Base-by-base conservation (phyloP, 1,139 yeast genomes). In the Saccharomyces hybrid region DNA sequence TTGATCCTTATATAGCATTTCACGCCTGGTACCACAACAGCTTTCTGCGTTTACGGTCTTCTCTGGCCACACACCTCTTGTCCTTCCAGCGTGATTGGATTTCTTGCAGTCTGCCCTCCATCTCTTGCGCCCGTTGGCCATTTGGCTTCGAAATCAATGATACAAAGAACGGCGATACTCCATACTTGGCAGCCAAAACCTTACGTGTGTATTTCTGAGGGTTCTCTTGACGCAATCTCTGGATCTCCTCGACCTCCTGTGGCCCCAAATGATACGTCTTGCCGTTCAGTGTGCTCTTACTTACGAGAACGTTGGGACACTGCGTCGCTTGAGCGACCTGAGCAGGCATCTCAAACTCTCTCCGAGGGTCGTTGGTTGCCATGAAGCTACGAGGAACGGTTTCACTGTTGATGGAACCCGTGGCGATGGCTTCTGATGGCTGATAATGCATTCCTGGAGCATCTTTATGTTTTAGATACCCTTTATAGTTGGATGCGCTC, bases 141-240 rank as follows among this genome's bases (percentile, higher is more conserved):
- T 76, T 67, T 3, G 79, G 75, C 54, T 70, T 66, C 2, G 86
- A 76, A 1, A 81, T 78, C 42, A 83, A 65, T 13, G 82, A 78
- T 51, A 84, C 75, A 57, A 84, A 82, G 55, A 76, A 70, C 52
- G 78, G 78, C 5, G 84, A 75, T 48, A 84, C 82, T 19, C 73
- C 73, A 66, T 80, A 91, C 69, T 84, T 78, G 57, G 78, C 75
- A 29, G 90, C 89, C 57, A 91, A 76, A 29, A 78, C 81, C 56
- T 80, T 78, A 61, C 90, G 78, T 16, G 93, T 82, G 83, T 89
- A 83, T 54, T 70, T 73, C 38, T 70, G 73, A 0, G 93, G 93
- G 60, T 89, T 84, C 50, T 76, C 70, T 16, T 68, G 61, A 70
- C 97, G 81, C 64, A 88, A 74, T 48, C 73, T 63, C 61, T 78